phyloP scores from a whole-genome alignment of 169 alveolate genomes.

The Plasmodium inui region DNA sequence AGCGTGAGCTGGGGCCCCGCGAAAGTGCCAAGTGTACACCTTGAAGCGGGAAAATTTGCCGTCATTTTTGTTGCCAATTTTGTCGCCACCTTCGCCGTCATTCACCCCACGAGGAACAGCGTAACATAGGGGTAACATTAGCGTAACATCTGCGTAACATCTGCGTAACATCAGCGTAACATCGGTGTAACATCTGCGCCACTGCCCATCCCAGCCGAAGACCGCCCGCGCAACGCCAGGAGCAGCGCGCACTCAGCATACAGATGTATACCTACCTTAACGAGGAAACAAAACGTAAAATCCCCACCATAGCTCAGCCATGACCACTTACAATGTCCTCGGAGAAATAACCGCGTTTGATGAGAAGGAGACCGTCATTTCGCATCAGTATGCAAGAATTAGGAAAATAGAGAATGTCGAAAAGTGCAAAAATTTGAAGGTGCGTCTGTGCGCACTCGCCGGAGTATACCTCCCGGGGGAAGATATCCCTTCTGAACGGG shows the following conservation, averaged over 20 bases:
- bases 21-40: not conserved
- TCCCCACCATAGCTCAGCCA: not conserved
- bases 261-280: not conserved
- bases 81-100: too few relatives aligned
- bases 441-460: not conserved
- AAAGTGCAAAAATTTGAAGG: conserved; percentile 76
- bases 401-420: conserved; percentile 82
- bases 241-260: too few relatives aligned
- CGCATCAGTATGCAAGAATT: conserved; percentile 72
- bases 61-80: not conserved
- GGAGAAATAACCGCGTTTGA: conserved; percentile 57
- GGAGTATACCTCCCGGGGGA: not conserved
- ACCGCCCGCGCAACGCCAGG: too few relatives aligned
- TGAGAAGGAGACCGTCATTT: conserved; percentile 54
- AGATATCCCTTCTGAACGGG: not conserved
- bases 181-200: not conserved
- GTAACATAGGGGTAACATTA: too few relatives aligned
- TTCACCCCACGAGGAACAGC: not conserved
- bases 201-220: not conserved
- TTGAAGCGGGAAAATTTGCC: not conserved
- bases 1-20: not conserved
- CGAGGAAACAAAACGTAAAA: not conserved
- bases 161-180: not conserved
- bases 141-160: too few relatives aligned
- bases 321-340: conserved; percentile 60